A percentile compares a stretch with the other conserved stretches of the same genome.
phyloP scores from a whole-genome alignment of 495 filamentous ascomycete species.

The Aspergillus egyptiacus region DNA sequence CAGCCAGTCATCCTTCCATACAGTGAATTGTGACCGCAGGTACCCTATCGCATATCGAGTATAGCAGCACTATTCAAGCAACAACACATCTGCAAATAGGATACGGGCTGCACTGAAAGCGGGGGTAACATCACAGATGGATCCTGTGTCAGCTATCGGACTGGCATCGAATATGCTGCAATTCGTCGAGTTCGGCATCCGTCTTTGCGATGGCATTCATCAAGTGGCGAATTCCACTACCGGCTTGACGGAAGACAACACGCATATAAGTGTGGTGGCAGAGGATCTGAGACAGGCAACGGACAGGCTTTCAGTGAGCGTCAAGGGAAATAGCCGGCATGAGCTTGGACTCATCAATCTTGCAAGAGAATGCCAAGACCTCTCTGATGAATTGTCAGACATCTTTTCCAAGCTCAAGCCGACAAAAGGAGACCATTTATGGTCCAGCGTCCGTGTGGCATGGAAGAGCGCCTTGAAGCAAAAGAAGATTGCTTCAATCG shows the following conservation, averaged over 20 bases:
- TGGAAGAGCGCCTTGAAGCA: background rate
- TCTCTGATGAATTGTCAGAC: background rate
- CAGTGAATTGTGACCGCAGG: too few relatives aligned
- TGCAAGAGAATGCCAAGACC: background rate
- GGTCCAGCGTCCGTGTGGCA: background rate
- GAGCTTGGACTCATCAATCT: background rate
- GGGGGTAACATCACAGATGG: background rate
- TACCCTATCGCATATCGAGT: too few relatives aligned
- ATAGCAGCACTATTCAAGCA: too few relatives aligned
- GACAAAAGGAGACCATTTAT: background rate
- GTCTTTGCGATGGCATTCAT: background rate
- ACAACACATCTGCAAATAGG: too few relatives aligned
- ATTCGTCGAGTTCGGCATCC: background rate
- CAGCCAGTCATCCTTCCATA: too few relatives aligned
- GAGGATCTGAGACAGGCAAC: background rate
- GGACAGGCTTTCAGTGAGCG: background rate
- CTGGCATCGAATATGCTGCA: background rate
- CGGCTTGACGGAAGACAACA: background rate
- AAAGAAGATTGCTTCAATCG: background rate
- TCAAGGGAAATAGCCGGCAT: background rate
- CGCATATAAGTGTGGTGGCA: background rate
- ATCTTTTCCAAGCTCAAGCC: background rate
- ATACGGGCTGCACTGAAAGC: too few relatives aligned
- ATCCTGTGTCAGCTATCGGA: background rate
- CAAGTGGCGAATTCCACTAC: background rate